Evolutionary conservation across 2,329 filamentous ascomycete genomes (phyloP).

Genomic region (Pseudocercospora macadamiae): DNA sequence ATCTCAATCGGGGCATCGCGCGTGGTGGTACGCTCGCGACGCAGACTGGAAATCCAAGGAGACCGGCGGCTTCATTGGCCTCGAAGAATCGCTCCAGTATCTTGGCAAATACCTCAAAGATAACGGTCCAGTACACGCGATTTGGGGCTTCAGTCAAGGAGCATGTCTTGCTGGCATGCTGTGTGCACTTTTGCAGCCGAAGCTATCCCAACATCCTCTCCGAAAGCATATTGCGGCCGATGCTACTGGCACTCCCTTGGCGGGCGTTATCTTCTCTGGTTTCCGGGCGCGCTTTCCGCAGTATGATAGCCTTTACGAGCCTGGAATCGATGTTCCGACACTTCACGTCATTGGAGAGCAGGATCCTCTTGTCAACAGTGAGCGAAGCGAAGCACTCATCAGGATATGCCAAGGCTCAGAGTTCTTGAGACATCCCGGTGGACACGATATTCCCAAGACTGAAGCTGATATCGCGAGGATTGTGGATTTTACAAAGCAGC

Average conservation of each 20-base stretch:
- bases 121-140: slow-evolving; percentile 23
- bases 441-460: slow-evolving; percentile 28
- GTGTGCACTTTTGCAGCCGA: slow-evolving; percentile 21
- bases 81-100: slow-evolving; percentile 22
- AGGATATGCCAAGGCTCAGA: slow-evolving; percentile 19
- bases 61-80: slow-evolving; percentile 22
- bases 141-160: slow-evolving; percentile 27
- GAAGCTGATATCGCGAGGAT: slow-evolving; percentile 21
- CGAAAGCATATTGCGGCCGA: slow-evolving; percentile 12
- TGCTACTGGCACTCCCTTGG: slow-evolving; percentile 9
- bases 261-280: slow-evolving; percentile 26
- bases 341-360: slow-evolving; percentile 27
- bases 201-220: slow-evolving; percentile 11
- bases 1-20: slow-evolving; percentile 21
- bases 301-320: slow-evolving; percentile 27
- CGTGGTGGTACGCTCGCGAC: slow-evolving; percentile 29
- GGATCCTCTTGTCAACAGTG: slow-evolving; percentile 24
- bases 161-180: slow-evolving; percentile 29
- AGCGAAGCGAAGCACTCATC: slow-evolving; percentile 27
- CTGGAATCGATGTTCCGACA: slow-evolving; percentile 23
- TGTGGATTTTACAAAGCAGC: slow-evolving; percentile 20
- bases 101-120: slow-evolving; percentile 20
- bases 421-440: slow-evolving; percentile 21
- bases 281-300: slow-evolving; percentile 26
- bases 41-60: slow-evolving; percentile 19